Percentiles rank a stretch among this genome's conserved stretches.
Conservation (phyloP, 2,329 filamentous ascomycete species). For the Clarireedia sp. region DNA sequence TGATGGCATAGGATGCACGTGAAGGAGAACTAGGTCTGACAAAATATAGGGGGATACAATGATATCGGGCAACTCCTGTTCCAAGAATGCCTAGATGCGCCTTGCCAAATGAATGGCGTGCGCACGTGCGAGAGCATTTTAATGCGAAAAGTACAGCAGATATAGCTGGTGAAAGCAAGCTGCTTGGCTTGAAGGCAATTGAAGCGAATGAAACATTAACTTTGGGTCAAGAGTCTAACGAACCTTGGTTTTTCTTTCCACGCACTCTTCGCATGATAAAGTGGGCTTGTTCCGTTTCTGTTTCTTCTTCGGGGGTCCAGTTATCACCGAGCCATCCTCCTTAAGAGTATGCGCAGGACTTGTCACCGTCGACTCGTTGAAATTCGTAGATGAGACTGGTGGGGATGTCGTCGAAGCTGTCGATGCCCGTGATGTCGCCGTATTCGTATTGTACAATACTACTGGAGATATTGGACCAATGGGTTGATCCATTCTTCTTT, state of each 20-base stretch:
- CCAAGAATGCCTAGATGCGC: too few species aligned
- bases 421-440: conserved; percentile 7
- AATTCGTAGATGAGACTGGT: conserved; percentile 16
- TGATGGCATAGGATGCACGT: too few species aligned
- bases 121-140: too few species aligned
- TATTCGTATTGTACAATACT: conserved; percentile 8
- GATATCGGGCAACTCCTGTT: too few species aligned
- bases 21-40: too few species aligned
- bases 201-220: neutral
- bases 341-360: conserved; percentile 12
- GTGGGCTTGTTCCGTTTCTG: conserved; percentile 83
- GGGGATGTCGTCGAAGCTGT: conserved; percentile 13
- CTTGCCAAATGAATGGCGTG: too few species aligned
- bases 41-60: too few species aligned
- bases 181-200: neutral
- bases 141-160: neutral
- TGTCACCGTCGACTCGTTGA: conserved; percentile 2
- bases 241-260: conserved; percentile 76
- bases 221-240: conserved; percentile 2
- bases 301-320: conserved; percentile 44
- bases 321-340: conserved; percentile 9
- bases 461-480: conserved; percentile 13
- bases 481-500: conserved; percentile 13
- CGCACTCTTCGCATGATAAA: conserved; percentile 69
- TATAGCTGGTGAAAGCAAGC: neutral